Evolutionary conservation across 208 protist genomes (phyloP), one percentile per base, ranked within the genome.

Genomic region (Leishmania tarentolae): DNA sequence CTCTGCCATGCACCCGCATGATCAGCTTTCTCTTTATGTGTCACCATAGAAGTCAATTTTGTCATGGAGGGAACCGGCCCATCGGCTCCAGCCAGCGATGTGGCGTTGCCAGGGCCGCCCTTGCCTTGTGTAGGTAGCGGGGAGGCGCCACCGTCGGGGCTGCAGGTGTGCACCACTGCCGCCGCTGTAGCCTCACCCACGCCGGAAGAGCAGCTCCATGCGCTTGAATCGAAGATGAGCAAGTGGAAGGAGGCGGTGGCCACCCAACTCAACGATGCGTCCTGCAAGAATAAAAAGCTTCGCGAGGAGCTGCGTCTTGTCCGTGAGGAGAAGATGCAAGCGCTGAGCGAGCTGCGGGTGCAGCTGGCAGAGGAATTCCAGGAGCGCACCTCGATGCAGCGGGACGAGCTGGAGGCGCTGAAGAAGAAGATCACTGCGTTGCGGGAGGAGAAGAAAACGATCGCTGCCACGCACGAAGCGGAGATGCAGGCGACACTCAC

Each of bases 321-420:
- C 24, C 82, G 78, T 11, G 78, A 76, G 15, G 82, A 79, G 42
- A 84, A 83, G 52, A 88, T 93, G 3, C 46, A 6, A 0, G 85
- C 86, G 24, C 83, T 94, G 56, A 75, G 75, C 17, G 83, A 76
- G 19, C 65, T 94, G 52, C 87, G 92, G 3, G 77, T 95, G 76
- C 85, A 94, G 71, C 85, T 94, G 44, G 80, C 85, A 24, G 86
- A 88, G 13, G 93, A 97, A 75, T 94, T 95, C 69, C 86, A 93
- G 71, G 93, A 97, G 78, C 85, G 91, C 11, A 93, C 88, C 0
- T 57, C 44, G 46, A 73, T 94, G 78, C 88, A 93, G 68, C 85
- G 88, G 56, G 91, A 97, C 65, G 91, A 93, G 79, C 69, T 93
- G 73, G 77, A 72, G 46, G 40, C 71, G 46, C 72, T 95, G 63